phyloP scores from a whole-genome alignment of 306 rosid genomes.

The Inga laurina region DNA sequence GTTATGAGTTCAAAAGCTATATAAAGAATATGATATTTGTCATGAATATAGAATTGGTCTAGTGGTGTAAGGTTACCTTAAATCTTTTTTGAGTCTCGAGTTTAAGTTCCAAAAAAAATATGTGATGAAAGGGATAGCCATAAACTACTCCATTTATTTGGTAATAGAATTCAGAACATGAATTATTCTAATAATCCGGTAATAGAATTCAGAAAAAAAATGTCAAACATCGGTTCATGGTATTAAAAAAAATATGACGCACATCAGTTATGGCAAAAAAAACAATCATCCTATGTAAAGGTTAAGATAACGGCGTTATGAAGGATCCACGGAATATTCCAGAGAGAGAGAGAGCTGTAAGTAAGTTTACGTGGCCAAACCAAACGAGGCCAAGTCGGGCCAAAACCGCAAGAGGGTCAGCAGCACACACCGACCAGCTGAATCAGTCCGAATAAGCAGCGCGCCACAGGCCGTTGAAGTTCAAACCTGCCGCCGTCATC shows the following conservation, averaged over 20 bases:
- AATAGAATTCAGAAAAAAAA: too few relatives aligned
- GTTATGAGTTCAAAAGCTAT: too few relatives aligned
- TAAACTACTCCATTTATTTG: too few relatives aligned
- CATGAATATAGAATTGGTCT: too few relatives aligned
- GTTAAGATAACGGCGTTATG: neutral
- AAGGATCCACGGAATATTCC: neutral
- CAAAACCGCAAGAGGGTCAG: neutral
- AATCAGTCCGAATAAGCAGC: constrained; percentile 1
- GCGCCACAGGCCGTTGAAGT: neutral
- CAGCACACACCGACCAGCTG: constrained; percentile 8
- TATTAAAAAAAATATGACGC: too few relatives aligned
- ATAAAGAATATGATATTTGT: too few relatives aligned
- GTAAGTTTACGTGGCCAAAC: neutral
- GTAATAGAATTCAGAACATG: too few relatives aligned
- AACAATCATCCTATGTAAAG: too few relatives aligned
- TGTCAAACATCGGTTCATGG: too few relatives aligned
- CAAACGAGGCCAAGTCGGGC: neutral
- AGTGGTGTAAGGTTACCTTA: fast-evolving
- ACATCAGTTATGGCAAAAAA: too few relatives aligned
- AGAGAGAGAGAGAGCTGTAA: neutral
- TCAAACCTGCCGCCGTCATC: neutral
- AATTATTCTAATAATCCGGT: too few relatives aligned
- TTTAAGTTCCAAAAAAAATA: too few relatives aligned
- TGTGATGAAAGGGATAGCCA: fast-evolving
- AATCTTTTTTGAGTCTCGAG: fast-evolving